These are phyloP conservation scores for Zychaea mexicana DNA, from an alignment of 371 early-diverging fungal genomes.

Conservation along the genomic window DNA sequence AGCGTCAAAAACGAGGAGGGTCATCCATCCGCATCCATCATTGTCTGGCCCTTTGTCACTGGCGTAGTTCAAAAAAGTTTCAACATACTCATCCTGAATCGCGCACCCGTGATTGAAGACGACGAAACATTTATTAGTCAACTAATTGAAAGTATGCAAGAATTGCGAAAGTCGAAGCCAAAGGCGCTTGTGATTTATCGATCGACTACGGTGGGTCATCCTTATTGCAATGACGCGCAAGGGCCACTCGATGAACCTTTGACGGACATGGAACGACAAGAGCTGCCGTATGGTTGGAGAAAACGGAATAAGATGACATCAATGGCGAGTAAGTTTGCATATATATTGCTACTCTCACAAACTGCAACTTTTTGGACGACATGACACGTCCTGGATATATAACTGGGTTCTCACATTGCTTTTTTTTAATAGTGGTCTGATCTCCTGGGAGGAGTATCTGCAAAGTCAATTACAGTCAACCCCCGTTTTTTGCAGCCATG, in stretches of 20 bases:
- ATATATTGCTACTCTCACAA: neutral
- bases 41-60: conserved; percentile 56
- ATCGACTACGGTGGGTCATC: conserved; percentile 52
- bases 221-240: conserved; percentile 43
- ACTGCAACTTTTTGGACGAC: neutral
- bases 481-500: too few species aligned
- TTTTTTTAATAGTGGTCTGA: conserved; percentile 58
- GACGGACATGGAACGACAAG: conserved; percentile 35
- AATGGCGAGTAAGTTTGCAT: conserved; percentile 57
- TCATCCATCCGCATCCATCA: conserved; percentile 35
- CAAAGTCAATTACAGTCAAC: conserved; percentile 67
- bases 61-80: conserved; percentile 35
- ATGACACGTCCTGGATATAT: too few species aligned
- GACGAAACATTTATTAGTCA: conserved; percentile 48
- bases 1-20: conserved; percentile 34
- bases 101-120: conserved; percentile 40
- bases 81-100: conserved; percentile 54
- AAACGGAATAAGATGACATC: conserved; percentile 64
- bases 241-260: conserved; percentile 33
- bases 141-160: conserved; percentile 47
- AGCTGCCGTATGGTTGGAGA: conserved; percentile 56
- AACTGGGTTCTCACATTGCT: too few species aligned
- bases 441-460: conserved; percentile 77
- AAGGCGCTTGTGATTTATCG: conserved; percentile 55
- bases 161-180: conserved; percentile 43